These are phyloP conservation scores for Sungouiella blattae DNA, from an alignment of 805 yeast species.

Conservation along the genomic window DNA sequence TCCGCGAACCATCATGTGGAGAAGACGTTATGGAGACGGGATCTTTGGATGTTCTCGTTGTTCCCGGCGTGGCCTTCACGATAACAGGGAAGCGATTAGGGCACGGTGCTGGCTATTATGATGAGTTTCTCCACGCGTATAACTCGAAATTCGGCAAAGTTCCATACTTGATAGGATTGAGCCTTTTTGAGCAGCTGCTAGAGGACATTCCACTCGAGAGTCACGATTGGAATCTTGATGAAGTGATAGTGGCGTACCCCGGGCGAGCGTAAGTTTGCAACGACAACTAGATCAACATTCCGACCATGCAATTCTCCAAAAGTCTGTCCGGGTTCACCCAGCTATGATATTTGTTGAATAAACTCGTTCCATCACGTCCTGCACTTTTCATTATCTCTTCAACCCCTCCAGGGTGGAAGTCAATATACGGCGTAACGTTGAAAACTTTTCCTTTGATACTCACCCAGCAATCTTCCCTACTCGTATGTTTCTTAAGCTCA, in stretches of 20 bases:
- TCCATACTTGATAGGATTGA: slow-evolving; percentile 59
- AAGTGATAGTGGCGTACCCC: slow-evolving; percentile 44
- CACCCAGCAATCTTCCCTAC: slow-evolving; percentile 80
- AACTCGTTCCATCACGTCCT: slow-evolving; percentile 75
- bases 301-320: slow-evolving; percentile 75
- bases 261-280: no score
- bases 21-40: slow-evolving; percentile 25
- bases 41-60: slow-evolving; percentile 61
- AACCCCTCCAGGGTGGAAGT: slow-evolving; percentile 92
- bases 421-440: slow-evolving; percentile 78
- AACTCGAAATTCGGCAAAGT: slow-evolving; percentile 13
- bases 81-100: slow-evolving; percentile 59
- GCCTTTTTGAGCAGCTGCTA: slow-evolving; percentile 61
- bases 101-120: slow-evolving; percentile 93
- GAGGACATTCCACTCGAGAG: slow-evolving; percentile 50
- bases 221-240: slow-evolving; percentile 63
- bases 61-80: slow-evolving; percentile 87
- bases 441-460: slow-evolving; percentile 76
- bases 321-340: slow-evolving; percentile 84
- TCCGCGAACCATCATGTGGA: slow-evolving; percentile 60
- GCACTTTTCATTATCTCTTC: slow-evolving; percentile 74
- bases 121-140: slow-evolving; percentile 45
- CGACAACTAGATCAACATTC: slow-evolving; percentile 40
- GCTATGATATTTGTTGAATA: slow-evolving; percentile 67
- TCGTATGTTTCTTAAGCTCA: slow-evolving; percentile 58